Evolutionary conservation across 306 rosid species (phyloP), one percentile per base, ranked within the genome.

Genomic region (Trifolium pratense): DNA sequence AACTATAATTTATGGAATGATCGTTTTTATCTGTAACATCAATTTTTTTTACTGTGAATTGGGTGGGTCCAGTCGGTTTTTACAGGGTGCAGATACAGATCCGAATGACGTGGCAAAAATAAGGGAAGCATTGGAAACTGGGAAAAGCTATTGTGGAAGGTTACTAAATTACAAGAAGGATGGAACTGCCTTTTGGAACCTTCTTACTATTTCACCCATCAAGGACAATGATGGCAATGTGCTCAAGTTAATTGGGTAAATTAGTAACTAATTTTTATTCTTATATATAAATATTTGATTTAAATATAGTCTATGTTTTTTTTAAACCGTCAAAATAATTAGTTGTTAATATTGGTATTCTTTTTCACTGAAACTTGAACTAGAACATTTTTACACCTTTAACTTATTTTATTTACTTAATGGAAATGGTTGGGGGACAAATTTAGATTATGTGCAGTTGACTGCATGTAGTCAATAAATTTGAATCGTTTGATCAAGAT

Each of bases 151-250:
- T 74, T 94, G 98, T 48, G 97, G 98, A 66, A 86, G 98, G 79
- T 69, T 94, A 43, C 70, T 94, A 39, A 94, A 94, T 86, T 94
- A 94, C 83, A 94, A 94, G 87, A 94, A 94, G 64, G 97, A 94
- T 53, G 98, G 98, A 59, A 89, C 96, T 6, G 90, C 97, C 0
- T 94, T 88, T 65, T 94, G 98, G 98, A 94, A 94, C 69, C 85
- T 94, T 53, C 97, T 94, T 46, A 94, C 98, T 3, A 82, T 94
- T 79, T 81, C 98, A 7, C 98, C 98, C 15, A 91, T 94, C 31
- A 91, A 94, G 73, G 96, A 89, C 20, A 95, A 94, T 2, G 75
- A 80, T 15, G 98, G 95, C 13, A 87, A 88, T 51, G 86, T 91
- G 7, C 87, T 94, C 73, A 94, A 94, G 78, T 89, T 89, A 58